Conservation (phyloP, 1,284 basidiomycete species). For the Heterobasidion irregulare region DNA sequence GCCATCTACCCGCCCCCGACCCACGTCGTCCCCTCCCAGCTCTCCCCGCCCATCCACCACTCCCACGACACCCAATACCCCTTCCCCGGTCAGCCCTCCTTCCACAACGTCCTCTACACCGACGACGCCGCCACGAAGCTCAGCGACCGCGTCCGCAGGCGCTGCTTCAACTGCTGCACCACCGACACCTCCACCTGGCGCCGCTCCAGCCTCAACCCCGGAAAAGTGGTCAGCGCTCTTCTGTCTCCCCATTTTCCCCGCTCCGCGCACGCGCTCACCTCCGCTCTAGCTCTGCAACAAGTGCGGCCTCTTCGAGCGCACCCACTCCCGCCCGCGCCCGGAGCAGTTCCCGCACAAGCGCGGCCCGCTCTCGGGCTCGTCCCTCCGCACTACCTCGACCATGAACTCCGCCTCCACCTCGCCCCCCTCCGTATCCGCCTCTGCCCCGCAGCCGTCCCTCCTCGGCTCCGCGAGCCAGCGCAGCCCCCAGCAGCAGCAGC, state of each 20-base stretch:
- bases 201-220: conserved; percentile 64
- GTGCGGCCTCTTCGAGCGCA: conserved; percentile 76
- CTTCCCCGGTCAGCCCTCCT: conserved; percentile 25
- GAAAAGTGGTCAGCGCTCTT: conserved; percentile 61
- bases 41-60: conserved; percentile 6
- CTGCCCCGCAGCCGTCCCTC: background rate
- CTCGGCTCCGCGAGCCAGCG: conserved; percentile 3
- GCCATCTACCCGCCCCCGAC: conserved; percentile 15
- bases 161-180: conserved; percentile 77
- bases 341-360: conserved; percentile 77
- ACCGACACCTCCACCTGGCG: conserved; percentile 82
- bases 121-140: conserved; percentile 73
- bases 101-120: conserved; percentile 45
- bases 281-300: conserved; percentile 71
- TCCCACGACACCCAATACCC: conserved; percentile 19
- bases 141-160: conserved; percentile 61
- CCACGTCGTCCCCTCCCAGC: conserved; percentile 21
- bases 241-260: background rate
- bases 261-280: conserved; percentile 4
- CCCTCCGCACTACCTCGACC: conserved; percentile 7
- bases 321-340: conserved; percentile 69
- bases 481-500: background rate
- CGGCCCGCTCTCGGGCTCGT: conserved; percentile 45
- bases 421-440: background rate
- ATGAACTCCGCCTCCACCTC: background rate